These are phyloP conservation scores for Verbascum thapsus DNA, from an alignment of 257 asterid species.

Conservation along the genomic window DNA sequence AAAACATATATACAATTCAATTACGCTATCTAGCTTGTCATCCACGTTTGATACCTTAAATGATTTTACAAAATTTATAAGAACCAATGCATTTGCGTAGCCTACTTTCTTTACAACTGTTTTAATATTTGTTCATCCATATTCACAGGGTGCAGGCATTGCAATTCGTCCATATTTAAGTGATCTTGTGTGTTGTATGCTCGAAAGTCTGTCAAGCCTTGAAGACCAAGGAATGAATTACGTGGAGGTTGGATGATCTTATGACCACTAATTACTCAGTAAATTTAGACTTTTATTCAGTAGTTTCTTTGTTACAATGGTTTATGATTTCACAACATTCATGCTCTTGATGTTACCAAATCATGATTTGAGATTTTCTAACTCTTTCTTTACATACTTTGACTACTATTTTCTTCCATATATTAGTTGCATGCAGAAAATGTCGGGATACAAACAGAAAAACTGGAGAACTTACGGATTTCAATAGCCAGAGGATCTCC, in stretches of 20 bases:
- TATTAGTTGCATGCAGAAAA: constrained; percentile 88
- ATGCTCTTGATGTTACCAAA: constrained; percentile 20
- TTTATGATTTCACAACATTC: constrained; percentile 21
- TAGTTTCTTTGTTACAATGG: constrained; percentile 7
- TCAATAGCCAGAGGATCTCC: constrained; percentile 95
- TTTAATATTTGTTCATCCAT: constrained; percentile 13
- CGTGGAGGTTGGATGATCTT: constrained; percentile 71
- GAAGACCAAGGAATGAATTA: constrained; percentile 98
- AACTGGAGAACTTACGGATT: constrained; percentile 85
- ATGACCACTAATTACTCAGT: constrained; percentile 13
- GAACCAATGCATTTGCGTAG: not conserved
- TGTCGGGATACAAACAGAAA: constrained; percentile 92
- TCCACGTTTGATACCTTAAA: constrained; percentile 19
- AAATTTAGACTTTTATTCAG: not conserved
- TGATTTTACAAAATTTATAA: constrained; percentile 12
- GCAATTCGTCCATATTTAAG: constrained; percentile 88
- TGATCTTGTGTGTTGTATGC: constrained; percentile 97
- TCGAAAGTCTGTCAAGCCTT: constrained; percentile 97
- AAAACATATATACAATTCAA: constrained; percentile 5
- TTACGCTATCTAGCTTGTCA: constrained; percentile 8
- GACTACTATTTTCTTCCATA: constrained; percentile 17
- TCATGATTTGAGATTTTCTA: constrained; percentile 25
- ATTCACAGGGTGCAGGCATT: constrained; percentile 83
- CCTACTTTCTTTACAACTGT: constrained; percentile 22
- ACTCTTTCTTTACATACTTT: constrained; percentile 16